phyloP scores from a whole-genome alignment of 192 early-diverging fungal species.

The Coemansia sp. region DNA sequence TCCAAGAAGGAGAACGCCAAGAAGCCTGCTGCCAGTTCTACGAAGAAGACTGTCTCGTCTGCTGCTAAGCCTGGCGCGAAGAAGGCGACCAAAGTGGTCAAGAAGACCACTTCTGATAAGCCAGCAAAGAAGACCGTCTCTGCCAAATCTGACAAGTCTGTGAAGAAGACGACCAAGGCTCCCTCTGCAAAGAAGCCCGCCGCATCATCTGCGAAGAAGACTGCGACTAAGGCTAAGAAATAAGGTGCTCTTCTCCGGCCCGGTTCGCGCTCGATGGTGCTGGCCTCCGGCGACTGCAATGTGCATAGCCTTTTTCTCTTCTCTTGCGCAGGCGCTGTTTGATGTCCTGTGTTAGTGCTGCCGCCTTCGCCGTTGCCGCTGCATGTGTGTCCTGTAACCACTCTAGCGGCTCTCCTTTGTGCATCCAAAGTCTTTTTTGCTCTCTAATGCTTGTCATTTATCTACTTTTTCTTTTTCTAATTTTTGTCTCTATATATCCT shows the following conservation, averaged over 20 bases:
- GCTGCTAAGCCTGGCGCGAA: constrained; percentile 8
- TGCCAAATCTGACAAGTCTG: constrained; percentile 26
- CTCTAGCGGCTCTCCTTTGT: too few relatives aligned
- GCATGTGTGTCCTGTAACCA: background rate
- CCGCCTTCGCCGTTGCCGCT: background rate
- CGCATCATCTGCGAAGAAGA: constrained; percentile 12
- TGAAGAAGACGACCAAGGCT: constrained; percentile 1
- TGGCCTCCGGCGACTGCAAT: background rate
- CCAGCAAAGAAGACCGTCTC: constrained; percentile 16
- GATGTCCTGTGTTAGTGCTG: constrained; percentile 1
- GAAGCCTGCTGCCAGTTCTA: constrained; percentile 14
- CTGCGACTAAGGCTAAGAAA: constrained; percentile 23
- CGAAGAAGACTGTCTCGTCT: constrained; percentile 20
- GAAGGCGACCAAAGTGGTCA: constrained; percentile 17
- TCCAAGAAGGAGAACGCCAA: constrained; percentile 23
- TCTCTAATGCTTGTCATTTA: constrained; percentile 16
- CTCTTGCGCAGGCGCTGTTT: constrained; percentile 4
- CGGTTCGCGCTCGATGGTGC: too few relatives aligned
- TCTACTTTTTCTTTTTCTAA: constrained; percentile 13
- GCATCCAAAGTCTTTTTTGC: constrained; percentile 15
- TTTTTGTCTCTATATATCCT: background rate
- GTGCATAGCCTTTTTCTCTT: background rate
- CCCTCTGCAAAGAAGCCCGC: constrained; percentile 11
- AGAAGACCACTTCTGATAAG: constrained; percentile 18
- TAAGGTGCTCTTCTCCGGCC: constrained; percentile 7